Evolutionary conservation across 106 monocot genomes (phyloP), one percentile per base, ranked within the genome.

Genomic region (Dendrobium chrysotoxum): DNA sequence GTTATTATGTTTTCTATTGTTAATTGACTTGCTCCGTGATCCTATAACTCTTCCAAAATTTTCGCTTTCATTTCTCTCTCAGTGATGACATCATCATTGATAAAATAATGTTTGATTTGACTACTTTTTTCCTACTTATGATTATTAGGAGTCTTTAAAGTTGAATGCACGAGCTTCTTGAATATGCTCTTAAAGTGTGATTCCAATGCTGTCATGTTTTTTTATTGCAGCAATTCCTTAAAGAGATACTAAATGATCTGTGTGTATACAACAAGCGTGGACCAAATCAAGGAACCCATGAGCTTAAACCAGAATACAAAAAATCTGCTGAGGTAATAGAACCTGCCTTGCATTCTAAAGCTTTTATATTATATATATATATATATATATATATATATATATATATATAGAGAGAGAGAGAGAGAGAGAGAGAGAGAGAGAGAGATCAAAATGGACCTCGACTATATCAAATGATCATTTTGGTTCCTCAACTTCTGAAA

Each of bases 251-350:
- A 73, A 98, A 95, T 77, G 94, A 98, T 81, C 86, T 98, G 3
- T 98, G 97, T 65, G 89, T 98, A 23, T 98, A 98, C 86, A 98
- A 98, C 88, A 98, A 98, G 83, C 85, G 94, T 46, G 97, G 97
- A 77, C 97, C 97, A 72, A 90, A 98, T 70, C 97, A 98, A 80
- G 97, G 97, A 75, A 98, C 97, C 17, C 97, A 98, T 74, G 97
- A 98, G 89, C 97, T 98, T 30, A 98, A 98, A 80, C 92, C 92
- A 1, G 97, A 98, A 77, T 98, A 98, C 88, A 98, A 98, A 89
- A 98, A 94, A 84, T 85, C 97, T 12, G 91, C 80, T 7, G 94
- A 92, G 82, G 93, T 88, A 40, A 53, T 38, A 2, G 87, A 95
- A 73, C 28, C 65, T 76, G 23, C 31, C 35, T 30, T 13, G 7